Base-by-base conservation (phyloP, 1,284 basidiomycete species). In the Stygiomarasmius scandens region DNA sequence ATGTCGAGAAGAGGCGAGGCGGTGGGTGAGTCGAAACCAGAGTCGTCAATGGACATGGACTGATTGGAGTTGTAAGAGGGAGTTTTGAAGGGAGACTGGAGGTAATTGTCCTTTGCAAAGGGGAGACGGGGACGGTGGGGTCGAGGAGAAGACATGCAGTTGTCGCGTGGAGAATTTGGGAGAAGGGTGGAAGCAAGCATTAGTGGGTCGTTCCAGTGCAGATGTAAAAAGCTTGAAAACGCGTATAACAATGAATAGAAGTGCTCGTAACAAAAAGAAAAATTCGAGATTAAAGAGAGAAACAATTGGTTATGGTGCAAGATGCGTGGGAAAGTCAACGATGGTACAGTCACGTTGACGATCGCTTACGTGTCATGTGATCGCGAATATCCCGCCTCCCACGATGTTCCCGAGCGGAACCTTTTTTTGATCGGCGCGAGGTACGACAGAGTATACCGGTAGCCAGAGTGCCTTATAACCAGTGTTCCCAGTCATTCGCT, bases 81-180 rank as follows among this genome's bases (percentile, higher is more conserved):
- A 49, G 78, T 75, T 59, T 70, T 77, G 66, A 77, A 80, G 3
- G 84, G 83, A 24, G 84, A 87, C 63, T 82, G 77, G 6, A 77
- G 71, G 64, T 84, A 83, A 57, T 81, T 70, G 65, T 84, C 80
- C 63, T 84, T 67, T 63, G 59, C 77, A 74, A 62, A 52, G 60
- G 71, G 62, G 66, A 79, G 71, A 23, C 77, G 67, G 14, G 72
- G 70, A 19, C 69, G 70, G 63, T 74, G 74, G 53, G 81, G 76
- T 58, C 85, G 76, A 16, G 85, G 86, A 4, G 87, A 89, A 20
- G 80, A 76, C 68, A 78, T 71, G 69, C 71, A 71, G 46, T 67
- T 67, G 60, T 77, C 72, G 71, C 72, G 75, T 65, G 77, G 66
- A 67, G 59, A 70, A 68, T 46, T 72, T 63, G 14, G 66, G 51